Conservation (phyloP, 2,329 filamentous ascomycete species). For the Sporothrix pseudoabietina region DNA sequence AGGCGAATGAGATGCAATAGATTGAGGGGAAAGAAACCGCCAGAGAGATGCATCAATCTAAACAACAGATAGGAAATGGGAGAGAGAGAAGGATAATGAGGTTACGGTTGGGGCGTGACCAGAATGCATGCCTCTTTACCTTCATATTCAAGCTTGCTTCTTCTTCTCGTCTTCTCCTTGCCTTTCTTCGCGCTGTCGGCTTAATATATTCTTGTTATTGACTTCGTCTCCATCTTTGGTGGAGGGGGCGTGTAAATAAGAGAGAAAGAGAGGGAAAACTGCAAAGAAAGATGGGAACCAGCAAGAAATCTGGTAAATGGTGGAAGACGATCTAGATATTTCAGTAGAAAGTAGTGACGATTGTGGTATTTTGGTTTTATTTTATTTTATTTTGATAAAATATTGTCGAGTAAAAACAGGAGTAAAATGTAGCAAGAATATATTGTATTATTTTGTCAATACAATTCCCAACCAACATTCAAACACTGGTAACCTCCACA, state of each 20-base stretch:
- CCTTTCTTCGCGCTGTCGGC: background rate
- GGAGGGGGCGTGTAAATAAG: background rate
- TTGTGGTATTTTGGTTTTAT: too few species aligned
- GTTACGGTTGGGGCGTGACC: background rate
- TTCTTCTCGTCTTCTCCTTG: background rate
- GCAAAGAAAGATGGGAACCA: background rate
- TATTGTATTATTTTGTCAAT: too few species aligned
- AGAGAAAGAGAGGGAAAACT: background rate
- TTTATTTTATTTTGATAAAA: too few species aligned
- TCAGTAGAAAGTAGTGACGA: too few species aligned
- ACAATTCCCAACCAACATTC: background rate
- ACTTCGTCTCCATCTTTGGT: background rate
- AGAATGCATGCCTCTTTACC: background rate
- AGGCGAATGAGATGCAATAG: constrained; percentile 2
- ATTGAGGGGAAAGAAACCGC: constrained; percentile 9
- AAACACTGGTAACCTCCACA: background rate
- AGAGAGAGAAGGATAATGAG: background rate
- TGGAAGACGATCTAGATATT: background rate
- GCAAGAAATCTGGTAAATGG: background rate
- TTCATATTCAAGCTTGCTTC: background rate
- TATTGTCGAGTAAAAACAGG: too few species aligned
- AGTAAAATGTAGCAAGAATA: too few species aligned
- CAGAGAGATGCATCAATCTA: background rate
- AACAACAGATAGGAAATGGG: background rate
- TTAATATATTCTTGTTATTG: background rate